Base-by-base conservation (phyloP, 306 rosid species). In the Corylus avellana region DNA sequence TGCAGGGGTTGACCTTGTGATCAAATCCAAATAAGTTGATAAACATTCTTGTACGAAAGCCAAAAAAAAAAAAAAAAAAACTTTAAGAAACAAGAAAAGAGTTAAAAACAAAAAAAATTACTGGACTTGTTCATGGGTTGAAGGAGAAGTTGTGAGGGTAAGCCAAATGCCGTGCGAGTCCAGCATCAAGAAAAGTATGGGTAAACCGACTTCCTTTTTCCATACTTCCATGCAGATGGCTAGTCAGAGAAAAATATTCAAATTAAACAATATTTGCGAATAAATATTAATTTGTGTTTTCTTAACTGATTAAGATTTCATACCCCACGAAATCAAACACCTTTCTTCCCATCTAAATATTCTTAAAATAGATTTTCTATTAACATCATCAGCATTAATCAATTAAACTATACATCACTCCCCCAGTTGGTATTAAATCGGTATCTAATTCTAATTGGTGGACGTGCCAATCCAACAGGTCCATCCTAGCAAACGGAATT, bases 271-370 rank as follows among this genome's bases (percentile, higher is more conserved):
- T 53, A 10, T 53, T 6, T 37, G 50, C 76, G 20, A 69, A 71
- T 47, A 51, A 56, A 8, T 27, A 42, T 42, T 42, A 3, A 25
- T 80, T 55, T 74, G 80, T 71, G 67, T 84, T 89, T 92, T 85
- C 97, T 94, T 88, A 82, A 85, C 89, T 82, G 88, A 83, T 85
- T 89, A 86, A 89, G 86, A 89, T 87, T 91, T 85, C 84, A 89
- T 85, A 87, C 87, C 91, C 92, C 92, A 93, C 90, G 89, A 90
- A 91, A 91, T 81, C 84, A 81, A 85, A 82, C 63, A 77, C 86
- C 71, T 81, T 74, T 81, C 84, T 88, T 81, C 81, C 84, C 78
- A 78, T 79, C 84, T 49, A 81, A 84, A 79, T 73, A 75, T 75
- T 37, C 70, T 70, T 66, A 8, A 71, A 55, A 47, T 83, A 84